A percentile compares a stretch with the other conserved stretches of the same genome.
Conservation (phyloP, 805 yeast genomes). For the Candida orba region DNA sequence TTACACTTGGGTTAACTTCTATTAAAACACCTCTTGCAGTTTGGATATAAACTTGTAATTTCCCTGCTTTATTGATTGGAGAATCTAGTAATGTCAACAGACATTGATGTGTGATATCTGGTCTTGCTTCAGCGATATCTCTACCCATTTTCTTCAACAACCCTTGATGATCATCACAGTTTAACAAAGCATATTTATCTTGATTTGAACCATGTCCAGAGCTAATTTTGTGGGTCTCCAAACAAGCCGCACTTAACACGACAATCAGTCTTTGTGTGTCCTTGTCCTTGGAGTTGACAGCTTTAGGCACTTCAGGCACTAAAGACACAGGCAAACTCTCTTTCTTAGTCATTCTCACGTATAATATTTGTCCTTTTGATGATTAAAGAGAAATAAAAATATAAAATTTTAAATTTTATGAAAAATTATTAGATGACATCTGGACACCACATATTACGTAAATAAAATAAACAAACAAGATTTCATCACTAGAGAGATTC, state of each 20-base stretch:
- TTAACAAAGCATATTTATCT: conserved; percentile 86
- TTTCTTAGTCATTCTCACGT: conserved; percentile 2
- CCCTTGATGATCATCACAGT: conserved; percentile 98
- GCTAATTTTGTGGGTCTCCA: conserved; percentile 89
- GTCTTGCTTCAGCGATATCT: conserved; percentile 96
- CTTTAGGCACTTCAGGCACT: conserved; percentile 82
- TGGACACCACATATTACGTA: conserved; percentile 2
- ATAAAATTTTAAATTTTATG: neutral
- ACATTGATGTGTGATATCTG: conserved; percentile 99
- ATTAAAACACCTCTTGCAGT: conserved; percentile 92
- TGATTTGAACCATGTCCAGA: conserved; percentile 65
- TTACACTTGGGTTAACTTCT: conserved; percentile 92
- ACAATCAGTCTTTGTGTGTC: conserved; percentile 82
- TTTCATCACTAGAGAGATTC: no score
- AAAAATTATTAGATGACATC: conserved; percentile 2
- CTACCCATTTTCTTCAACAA: conserved; percentile 91
- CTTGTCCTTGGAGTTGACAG: conserved; percentile 79
- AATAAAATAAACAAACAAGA: neutral
- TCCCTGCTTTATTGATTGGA: conserved; percentile 98
- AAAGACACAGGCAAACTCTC: conserved; percentile 55
- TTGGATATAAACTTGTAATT: conserved; percentile 90
- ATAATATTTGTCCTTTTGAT: no score
- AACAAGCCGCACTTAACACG: conserved; percentile 91
- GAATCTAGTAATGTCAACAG: conserved; percentile 88
- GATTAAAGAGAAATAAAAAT: neutral